Base-by-base conservation (phyloP, 495 filamentous ascomycete species). In the Xylaria longipes region DNA sequence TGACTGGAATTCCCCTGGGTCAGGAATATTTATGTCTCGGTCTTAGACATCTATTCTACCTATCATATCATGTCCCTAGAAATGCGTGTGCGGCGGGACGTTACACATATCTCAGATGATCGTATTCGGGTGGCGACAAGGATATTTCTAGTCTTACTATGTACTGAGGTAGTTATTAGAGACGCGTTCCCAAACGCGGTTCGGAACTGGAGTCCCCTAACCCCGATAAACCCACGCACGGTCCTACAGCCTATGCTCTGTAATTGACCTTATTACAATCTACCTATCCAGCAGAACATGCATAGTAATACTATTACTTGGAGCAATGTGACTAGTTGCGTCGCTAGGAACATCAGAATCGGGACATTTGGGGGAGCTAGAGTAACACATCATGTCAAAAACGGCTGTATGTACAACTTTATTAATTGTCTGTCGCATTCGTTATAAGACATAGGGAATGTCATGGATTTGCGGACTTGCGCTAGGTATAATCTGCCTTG, bases 401-500 rank as follows among this genome's bases (percentile, higher is more conserved):
- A 25, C 25, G 48, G 1, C 17, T 50, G n/a, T 25, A 25, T 22
- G 46, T 50, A 22, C 46, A 17, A 22, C 48, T 50, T 50, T 25
- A 50, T 50, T 25, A 11, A 9, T 22, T 20, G n/a, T 50, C n/a
- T 50, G 8, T 25, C n/a, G n/a, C 17, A 57, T 29, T 57, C 25
- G 25, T 33, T 33, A 12, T 57, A 54, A 48, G 45, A 48, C 45
- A 48, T 48, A 48, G 39, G 39, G 39, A 41, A 41, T 41, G 39
- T 8, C 45, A 29, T 25, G 25, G 7, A 54, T 54, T 27, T 60
- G 33, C 17, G 22, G 56, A 8, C 22, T 22, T 56, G 22, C 58
- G 35, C 58, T n/a, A n/a, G 37, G 4, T 39, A 29, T 43, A 60
- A 68, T 66, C 35, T 58, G 54, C 50, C 66, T 52, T 31, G 29